A percentile compares a stretch with the other conserved stretches of the same genome.
Conservation (phyloP, 2,329 filamentous ascomycete genomes). For the Pseudogymnoascus sp. region DNA sequence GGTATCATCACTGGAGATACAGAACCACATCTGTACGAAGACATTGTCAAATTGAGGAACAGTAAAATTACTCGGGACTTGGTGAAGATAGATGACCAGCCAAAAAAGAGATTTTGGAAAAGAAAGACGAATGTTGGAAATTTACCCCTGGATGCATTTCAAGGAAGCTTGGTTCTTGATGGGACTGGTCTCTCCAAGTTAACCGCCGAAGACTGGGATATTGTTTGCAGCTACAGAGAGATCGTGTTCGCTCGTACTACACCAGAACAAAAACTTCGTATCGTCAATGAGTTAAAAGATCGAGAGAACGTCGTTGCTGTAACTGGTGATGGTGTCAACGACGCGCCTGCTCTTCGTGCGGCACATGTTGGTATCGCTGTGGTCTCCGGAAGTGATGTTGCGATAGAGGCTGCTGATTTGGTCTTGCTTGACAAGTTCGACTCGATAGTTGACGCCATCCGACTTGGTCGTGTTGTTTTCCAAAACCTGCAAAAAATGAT, state of each 20-base stretch:
- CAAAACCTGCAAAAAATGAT: constrained; percentile 65
- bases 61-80: not conserved
- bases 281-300: constrained; percentile 59
- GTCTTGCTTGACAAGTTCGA: constrained; percentile 84
- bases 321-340: constrained; percentile 69
- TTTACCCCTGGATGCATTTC: constrained; percentile 1
- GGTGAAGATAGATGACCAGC: constrained; percentile 4
- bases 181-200: constrained; percentile 18
- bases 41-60: constrained; percentile 12
- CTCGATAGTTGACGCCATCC: constrained; percentile 64
- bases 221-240: constrained; percentile 54
- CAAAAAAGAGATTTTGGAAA: not conserved
- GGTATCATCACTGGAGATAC: constrained; percentile 49
- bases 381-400: constrained; percentile 64
- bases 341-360: constrained; percentile 62
- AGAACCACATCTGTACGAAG: constrained; percentile 32
- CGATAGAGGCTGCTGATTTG: constrained; percentile 78
- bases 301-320: constrained; percentile 46
- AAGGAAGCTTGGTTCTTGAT: constrained; percentile 17
- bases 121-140: constrained; percentile 6
- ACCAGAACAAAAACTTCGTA: constrained; percentile 68
- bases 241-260: constrained; percentile 69
- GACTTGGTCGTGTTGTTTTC: constrained; percentile 61
- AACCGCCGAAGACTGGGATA: constrained; percentile 45
- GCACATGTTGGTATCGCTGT: constrained; percentile 70